These are phyloP conservation scores for Firmiana major DNA, from an alignment of 345 rosid genomes.

Conservation along the genomic window DNA sequence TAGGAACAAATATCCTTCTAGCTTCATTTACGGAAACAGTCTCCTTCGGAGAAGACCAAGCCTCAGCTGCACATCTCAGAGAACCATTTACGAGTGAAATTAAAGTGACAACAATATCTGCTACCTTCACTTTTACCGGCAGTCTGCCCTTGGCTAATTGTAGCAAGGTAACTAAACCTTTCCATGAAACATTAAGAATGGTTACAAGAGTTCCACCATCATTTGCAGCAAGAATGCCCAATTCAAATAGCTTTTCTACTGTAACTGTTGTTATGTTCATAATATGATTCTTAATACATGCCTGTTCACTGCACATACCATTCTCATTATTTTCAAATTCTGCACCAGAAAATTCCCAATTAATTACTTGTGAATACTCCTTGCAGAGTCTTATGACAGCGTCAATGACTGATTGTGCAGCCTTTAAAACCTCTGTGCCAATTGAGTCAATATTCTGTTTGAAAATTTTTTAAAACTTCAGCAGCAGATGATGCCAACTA, in stretches of 20 bases:
- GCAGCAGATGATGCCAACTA: conserved; percentile 14
- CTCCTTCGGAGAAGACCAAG: conserved; percentile 66
- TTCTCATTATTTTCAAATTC: conserved; percentile 25
- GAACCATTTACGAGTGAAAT: conserved; percentile 58
- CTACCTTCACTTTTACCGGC: conserved; percentile 42
- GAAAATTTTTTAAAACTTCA: not conserved
- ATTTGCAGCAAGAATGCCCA: conserved; percentile 73
- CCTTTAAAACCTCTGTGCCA: conserved; percentile 57
- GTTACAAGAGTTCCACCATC: conserved; percentile 81
- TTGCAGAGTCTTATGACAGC: conserved; percentile 58
- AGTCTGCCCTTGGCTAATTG: conserved; percentile 56
- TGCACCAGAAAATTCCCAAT: conserved; percentile 34
- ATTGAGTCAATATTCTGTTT: conserved; percentile 54
- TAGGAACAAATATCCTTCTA: conserved; percentile 78
- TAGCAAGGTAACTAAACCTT: conserved; percentile 84
- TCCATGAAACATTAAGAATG: conserved; percentile 89
- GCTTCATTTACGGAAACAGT: conserved; percentile 65
- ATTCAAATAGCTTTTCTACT: conserved; percentile 55
- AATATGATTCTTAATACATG: conserved; percentile 33
- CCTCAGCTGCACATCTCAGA: conserved; percentile 61
- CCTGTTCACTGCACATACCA: conserved; percentile 26
- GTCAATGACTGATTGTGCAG: conserved; percentile 54
- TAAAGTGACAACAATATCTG: conserved; percentile 61
- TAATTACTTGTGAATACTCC: conserved; percentile 39
- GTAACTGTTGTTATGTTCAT: conserved; percentile 41